These are phyloP conservation scores for Davidsoniella neocaledoniae DNA, from an alignment of 2,329 filamentous ascomycete species.

Conservation along the genomic window DNA sequence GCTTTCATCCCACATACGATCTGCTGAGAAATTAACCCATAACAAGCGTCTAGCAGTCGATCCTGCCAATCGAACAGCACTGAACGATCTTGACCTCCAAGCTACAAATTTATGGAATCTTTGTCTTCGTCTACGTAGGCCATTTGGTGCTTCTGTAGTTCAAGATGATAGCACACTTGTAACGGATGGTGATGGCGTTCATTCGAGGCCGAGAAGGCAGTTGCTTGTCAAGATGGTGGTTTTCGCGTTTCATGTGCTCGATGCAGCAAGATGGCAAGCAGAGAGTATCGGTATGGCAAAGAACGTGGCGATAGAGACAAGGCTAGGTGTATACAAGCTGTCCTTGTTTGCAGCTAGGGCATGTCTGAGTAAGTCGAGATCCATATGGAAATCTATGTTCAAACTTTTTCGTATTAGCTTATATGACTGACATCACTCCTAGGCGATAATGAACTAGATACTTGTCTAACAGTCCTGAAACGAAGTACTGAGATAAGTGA, in stretches of 20 bases:
- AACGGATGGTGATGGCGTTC: slow-evolving; percentile 12
- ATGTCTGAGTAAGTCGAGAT: slow-evolving; percentile 37
- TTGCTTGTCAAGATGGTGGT: slow-evolving; percentile 27
- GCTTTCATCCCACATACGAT: slow-evolving; percentile 17
- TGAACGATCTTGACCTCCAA: slow-evolving; percentile 32
- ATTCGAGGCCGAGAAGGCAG: slow-evolving; percentile 15
- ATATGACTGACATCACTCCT: slow-evolving; percentile 12
- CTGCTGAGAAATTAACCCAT: slow-evolving; percentile 13
- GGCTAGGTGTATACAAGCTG: slow-evolving; percentile 45
- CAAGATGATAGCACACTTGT: slow-evolving; percentile 29
- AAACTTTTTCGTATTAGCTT: neutral
- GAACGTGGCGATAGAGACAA: slow-evolving; percentile 18
- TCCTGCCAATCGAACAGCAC: neutral
- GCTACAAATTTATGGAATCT: slow-evolving; percentile 52
- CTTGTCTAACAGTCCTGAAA: slow-evolving; percentile 45
- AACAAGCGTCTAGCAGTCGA: neutral
- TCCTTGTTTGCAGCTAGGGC: slow-evolving; percentile 47
- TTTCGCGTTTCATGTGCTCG: slow-evolving; percentile 52
- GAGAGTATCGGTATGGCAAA: slow-evolving; percentile 15
- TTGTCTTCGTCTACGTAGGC: slow-evolving; percentile 31
- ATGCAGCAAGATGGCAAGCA: slow-evolving; percentile 29
- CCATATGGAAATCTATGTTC: neutral
- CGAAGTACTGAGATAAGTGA: slow-evolving; percentile 16
- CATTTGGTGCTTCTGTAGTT: slow-evolving; percentile 30
- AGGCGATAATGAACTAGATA: slow-evolving; percentile 37